These are phyloP conservation scores for Fraxinus greggii DNA, from an alignment of 305 asterid species.

Conservation along the genomic window DNA sequence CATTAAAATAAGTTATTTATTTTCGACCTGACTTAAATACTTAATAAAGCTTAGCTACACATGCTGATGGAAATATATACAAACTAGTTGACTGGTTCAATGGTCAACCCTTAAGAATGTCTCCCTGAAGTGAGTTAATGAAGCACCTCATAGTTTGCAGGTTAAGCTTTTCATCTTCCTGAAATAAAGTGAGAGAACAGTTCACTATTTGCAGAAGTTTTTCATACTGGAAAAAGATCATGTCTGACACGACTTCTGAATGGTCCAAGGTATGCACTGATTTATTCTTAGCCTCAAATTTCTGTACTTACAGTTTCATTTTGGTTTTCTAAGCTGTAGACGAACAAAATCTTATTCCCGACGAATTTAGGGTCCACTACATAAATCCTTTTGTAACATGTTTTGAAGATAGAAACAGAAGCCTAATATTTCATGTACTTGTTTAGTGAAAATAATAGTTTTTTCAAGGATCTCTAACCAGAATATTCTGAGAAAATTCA, in stretches of 20 bases:
- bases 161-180: background rate
- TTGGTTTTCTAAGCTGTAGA: background rate
- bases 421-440: background rate
- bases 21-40: too few relatives aligned
- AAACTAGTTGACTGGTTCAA: slow-evolving; percentile 27
- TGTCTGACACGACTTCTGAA: slow-evolving; percentile 48
- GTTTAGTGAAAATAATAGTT: background rate
- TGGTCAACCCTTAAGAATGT: slow-evolving; percentile 1
- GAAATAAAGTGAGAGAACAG: background rate
- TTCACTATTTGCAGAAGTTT: slow-evolving; percentile 11
- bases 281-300: background rate
- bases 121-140: slow-evolving; percentile 6
- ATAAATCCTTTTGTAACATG: background rate
- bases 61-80: background rate
- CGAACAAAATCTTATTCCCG: background rate
- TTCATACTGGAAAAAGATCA: slow-evolving; percentile 24
- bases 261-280: slow-evolving; percentile 43
- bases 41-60: background rate
- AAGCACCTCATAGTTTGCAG: background rate
- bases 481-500: background rate
- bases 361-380: background rate
- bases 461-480: background rate
- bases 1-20: too few relatives aligned
- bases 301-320: background rate
- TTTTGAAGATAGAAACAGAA: background rate